Evolutionary conservation across 2,329 filamentous ascomycete genomes (phyloP), one percentile per base, ranked within the genome.

Genomic region (Huntiella decipiens): DNA sequence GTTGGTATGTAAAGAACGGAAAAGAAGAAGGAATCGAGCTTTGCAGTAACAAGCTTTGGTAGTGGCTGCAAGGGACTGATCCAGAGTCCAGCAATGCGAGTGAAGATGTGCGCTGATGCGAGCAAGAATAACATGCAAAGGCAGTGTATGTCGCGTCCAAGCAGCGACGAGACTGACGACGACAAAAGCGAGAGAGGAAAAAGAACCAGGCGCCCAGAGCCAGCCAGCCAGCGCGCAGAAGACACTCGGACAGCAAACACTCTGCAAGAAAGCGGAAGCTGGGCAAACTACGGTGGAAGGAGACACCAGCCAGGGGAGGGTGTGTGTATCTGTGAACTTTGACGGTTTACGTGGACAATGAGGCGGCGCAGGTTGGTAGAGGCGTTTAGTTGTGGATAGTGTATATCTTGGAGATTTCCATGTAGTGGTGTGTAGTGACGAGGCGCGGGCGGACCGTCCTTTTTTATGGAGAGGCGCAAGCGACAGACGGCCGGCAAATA

Each of bases 211-310:
- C 22, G 22, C 22, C 22, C 22, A 28, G 22, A 28, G 8, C 22
- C 22, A 28, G 22, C 7, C 22, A 28, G 22, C 22, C 22, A 28
- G 22, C 8, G 22, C 6, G 39, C 32, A 38, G 34, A 37, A 13
- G 40, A 36, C 45, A 43, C 45, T 47, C 45, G 19, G 45, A 47
- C 40, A 47, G 39, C 45, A 47, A 47, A 47, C 45, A 47, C 40
- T 34, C 22, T 28, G 22, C 22, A 28, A 28, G 13, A 7, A 35
- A 36, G 15, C 12, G 15, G 15, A 2, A 36, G 15, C 15, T 16
- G 15, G 15, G 34, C 34, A 36, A 36, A 36, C 34, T n/a, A 36
- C 34, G 34, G 34, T 36, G 34, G 34, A 36, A n/a, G 2, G 15
- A 6, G 34, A 36, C 15, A 36, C 34, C 34, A n/a, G 2, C 12